Conservation (phyloP, 2,329 filamentous ascomycete species). For the Pseudocercospora ulei region DNA sequence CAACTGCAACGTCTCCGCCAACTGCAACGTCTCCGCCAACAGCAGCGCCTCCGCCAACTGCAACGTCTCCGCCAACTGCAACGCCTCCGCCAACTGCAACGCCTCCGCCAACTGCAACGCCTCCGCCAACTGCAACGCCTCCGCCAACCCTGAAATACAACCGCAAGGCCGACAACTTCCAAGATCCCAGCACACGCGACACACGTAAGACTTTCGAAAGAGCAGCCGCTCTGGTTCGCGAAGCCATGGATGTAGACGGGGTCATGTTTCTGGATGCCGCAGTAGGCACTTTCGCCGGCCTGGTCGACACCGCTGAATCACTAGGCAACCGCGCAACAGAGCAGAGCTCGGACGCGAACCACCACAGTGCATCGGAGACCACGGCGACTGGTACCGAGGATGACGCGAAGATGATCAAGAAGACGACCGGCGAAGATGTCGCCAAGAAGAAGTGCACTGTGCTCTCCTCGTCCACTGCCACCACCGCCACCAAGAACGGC, state of each 20-base stretch:
- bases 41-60: too few species aligned
- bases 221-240: conserved; percentile 42
- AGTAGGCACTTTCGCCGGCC: conserved; percentile 27
- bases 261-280: conserved; percentile 39
- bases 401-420: conserved; percentile 17
- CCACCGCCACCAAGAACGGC: conserved; percentile 5
- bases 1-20: too few species aligned
- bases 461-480: conserved; percentile 21
- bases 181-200: conserved; percentile 14
- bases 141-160: conserved; percentile 12
- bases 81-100: conserved; percentile 5
- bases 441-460: conserved; percentile 20
- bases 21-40: conserved; percentile 5
- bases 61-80: conserved; percentile 3
- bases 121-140: conserved; percentile 3
- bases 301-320: conserved; percentile 19
- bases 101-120: conserved; percentile 8
- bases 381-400: conserved; percentile 20
- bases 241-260: conserved; percentile 44
- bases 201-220: conserved; percentile 37
- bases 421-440: conserved; percentile 10
- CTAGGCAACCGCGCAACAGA: conserved; percentile 15
- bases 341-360: conserved; percentile 19
- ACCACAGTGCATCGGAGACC: conserved; percentile 16
- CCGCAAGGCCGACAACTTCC: conserved; percentile 14